A percentile compares a stretch with the other conserved stretches of the same genome.
Evolutionary conservation across 1,139 yeast species (phyloP).

Genomic region (Yamadazyma membranifaciens): DNA sequence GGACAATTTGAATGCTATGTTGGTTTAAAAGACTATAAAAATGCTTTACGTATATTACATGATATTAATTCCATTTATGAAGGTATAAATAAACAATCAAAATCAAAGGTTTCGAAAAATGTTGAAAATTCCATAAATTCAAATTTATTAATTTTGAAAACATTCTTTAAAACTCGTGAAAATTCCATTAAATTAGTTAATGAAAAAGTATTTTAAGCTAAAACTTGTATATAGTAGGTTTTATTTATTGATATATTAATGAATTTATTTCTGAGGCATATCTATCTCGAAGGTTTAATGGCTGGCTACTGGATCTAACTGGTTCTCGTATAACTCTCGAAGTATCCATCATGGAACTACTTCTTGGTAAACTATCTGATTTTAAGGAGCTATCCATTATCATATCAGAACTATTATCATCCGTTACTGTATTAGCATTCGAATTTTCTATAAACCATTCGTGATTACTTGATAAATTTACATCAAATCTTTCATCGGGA

Average conservation of each 20-base stretch:
- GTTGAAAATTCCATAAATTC: conserved; percentile 23
- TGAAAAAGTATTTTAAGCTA: conserved; percentile 7
- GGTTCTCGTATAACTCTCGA: conserved; percentile 14
- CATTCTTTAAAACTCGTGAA: conserved; percentile 33
- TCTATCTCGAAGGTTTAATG: conserved; percentile 32
- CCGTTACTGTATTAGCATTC: background rate
- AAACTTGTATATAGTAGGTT: conserved; percentile 9
- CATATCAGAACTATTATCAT: background rate
- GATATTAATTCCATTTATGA: conserved; percentile 24
- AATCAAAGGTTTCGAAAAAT: conserved; percentile 21
- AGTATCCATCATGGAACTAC: conserved; percentile 11
- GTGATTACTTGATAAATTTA: conserved; percentile 52
- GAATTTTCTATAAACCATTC: conserved; percentile 48
- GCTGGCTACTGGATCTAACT: conserved; percentile 29
- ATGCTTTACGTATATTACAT: conserved; percentile 27
- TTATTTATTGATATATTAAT: conserved; percentile 5
- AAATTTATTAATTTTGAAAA: conserved; percentile 25
- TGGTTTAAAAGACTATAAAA: conserved; percentile 23
- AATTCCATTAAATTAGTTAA: conserved; percentile 17
- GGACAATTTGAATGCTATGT: conserved; percentile 69
- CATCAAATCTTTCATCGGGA: conserved; percentile 51
- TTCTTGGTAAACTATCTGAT: conserved; percentile 9
- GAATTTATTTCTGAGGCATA: conserved; percentile 24
- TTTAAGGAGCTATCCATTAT: background rate
- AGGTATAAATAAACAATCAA: conserved; percentile 19